Base-by-base conservation (phyloP, 805 yeast species). In the Yarrowia sp. region DNA sequence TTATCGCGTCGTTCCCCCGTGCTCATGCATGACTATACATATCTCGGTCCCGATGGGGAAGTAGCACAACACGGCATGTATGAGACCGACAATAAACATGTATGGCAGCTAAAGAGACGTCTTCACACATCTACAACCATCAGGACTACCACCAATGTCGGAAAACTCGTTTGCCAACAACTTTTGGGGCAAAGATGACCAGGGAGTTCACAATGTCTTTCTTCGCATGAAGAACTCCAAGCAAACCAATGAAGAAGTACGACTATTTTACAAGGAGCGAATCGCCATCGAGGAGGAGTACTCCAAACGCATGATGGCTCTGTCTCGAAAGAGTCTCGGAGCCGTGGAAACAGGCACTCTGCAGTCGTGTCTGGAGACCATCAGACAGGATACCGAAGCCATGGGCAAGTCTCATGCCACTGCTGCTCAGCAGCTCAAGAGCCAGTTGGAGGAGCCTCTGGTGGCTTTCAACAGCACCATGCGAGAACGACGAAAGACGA, bases 271-370 rank as follows among this genome's bases (percentile, higher is more conserved):
- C 74, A 81, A 78, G 66, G 89, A 86, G 65, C 71, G 81, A 42
- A 76, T 83, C 1, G 77, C 83, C 14, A 81, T 91, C 43, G 97
- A 90, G 70, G 88, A 85, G 67, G 96, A 91, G 31, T 89, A 89
- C 71, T 76, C 86, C 42, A 81, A 83, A 65, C 81, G 80, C 66
- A 73, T 91, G 68, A 77, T 76, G 48, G 78, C 81, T 14, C 75
- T 90, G 22, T 76, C 89, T 18, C 75, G 77, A 58, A 81, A 79
- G 69, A 70, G 77, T 0, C 74, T 85, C 4, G 92, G 92, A 0
- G 72, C 82, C 2, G 79, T 77, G 65, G 90, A 86, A 68, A 78
- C 83, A 0, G 93, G 92, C 0, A 75, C 85, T 0, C 74, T 88
- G 66, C 84, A 81, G 69, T 77, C 80, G 8, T 81, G 90, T 8